phyloP scores from a whole-genome alignment of 1,284 basidiomycete species.

The Melampsora abietis-canadensis region DNA sequence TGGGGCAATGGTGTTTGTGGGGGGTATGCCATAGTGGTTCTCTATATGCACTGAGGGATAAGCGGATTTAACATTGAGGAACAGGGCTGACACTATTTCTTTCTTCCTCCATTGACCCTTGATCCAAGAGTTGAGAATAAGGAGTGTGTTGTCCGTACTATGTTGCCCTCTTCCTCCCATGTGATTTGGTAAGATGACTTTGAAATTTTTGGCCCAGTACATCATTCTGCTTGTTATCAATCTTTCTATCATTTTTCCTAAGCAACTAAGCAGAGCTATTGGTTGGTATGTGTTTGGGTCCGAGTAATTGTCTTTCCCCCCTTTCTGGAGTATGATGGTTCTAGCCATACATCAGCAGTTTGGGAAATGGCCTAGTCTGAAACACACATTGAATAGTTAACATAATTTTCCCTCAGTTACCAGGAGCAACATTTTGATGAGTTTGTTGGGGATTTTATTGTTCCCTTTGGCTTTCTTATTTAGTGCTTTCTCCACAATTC shows the following conservation, averaged over 20 bases:
- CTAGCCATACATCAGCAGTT: background rate
- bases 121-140: background rate
- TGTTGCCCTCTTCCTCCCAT: background rate
- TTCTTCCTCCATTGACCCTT: background rate
- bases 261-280: constrained; percentile 3
- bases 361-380: background rate
- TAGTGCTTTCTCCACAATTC: no score
- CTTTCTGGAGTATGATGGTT: constrained; percentile 1
- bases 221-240: background rate
- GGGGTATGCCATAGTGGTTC: background rate
- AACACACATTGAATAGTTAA: background rate
- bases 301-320: background rate
- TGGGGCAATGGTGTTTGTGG: background rate
- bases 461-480: no score
- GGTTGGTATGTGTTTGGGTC: background rate
- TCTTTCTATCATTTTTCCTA: constrained; percentile 21
- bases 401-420: background rate
- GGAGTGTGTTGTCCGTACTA: background rate
- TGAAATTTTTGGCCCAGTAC: background rate
- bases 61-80: constrained; percentile 16
- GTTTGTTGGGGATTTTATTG: background rate
- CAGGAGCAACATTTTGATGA: background rate
- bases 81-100: background rate
- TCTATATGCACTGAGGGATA: constrained; percentile 4
- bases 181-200: background rate